phyloP scores from a whole-genome alignment of 2,329 filamentous ascomycete genomes.

The Mariannaea elegans region DNA sequence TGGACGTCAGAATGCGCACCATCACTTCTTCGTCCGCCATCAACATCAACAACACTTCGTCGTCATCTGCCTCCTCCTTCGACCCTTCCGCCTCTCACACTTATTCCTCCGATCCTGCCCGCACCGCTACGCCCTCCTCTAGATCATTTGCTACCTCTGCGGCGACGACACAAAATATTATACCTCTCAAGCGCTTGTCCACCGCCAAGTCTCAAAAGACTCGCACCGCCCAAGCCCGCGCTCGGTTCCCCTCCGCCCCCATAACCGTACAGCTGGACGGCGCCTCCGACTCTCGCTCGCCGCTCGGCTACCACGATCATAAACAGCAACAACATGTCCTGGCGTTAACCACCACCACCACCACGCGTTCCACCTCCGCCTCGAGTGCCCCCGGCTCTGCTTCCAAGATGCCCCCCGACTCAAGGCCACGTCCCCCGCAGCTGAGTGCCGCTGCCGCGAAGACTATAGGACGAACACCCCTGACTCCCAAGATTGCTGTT shows the following conservation, averaged over 20 bases:
- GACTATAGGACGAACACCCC: slow-evolving; percentile 57
- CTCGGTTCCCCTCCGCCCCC: slow-evolving; percentile 34
- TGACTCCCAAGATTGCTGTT: slow-evolving; percentile 65
- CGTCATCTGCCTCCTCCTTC: slow-evolving; percentile 33
- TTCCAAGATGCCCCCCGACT: slow-evolving; percentile 55
- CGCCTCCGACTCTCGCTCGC: slow-evolving; percentile 29
- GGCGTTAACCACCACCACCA: slow-evolving; percentile 42
- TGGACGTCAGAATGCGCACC: slow-evolving; percentile 39
- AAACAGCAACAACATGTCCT: slow-evolving; percentile 42
- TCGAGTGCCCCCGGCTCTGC: slow-evolving; percentile 36
- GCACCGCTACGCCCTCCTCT: slow-evolving; percentile 13
- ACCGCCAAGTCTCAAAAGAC: slow-evolving; percentile 31
- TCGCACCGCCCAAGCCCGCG: slow-evolving; percentile 26
- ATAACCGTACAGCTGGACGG: slow-evolving; percentile 24
- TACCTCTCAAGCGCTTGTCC: slow-evolving; percentile 25
- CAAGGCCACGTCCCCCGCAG: slow-evolving; percentile 72
- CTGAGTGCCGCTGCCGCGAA: slow-evolving; percentile 70
- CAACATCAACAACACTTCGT: slow-evolving; percentile 35
- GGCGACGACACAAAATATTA: slow-evolving; percentile 12
- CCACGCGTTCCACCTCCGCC: slow-evolving; percentile 35
- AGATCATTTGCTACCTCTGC: slow-evolving; percentile 19
- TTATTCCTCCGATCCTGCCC: slow-evolving; percentile 23
- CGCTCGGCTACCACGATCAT: slow-evolving; percentile 34
- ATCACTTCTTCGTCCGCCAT: slow-evolving; percentile 31
- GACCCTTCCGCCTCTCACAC: slow-evolving; percentile 30